Conservation (phyloP, 176 grass and related monocot species). For the Microstegium vimineum region DNA sequence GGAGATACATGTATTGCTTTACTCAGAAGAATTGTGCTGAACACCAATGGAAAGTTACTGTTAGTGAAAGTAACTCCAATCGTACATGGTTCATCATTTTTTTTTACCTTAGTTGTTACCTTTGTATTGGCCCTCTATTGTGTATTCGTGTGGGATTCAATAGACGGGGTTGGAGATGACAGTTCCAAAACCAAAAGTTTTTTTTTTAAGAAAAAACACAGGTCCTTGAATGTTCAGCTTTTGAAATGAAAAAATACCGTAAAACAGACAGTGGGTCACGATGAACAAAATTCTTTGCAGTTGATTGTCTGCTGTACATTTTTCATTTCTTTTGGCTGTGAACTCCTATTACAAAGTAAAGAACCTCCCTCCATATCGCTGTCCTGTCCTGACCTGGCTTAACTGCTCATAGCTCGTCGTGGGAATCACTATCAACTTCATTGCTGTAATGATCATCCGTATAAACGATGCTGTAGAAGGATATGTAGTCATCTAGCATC, state of each 20-base stretch:
- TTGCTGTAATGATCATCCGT: background rate
- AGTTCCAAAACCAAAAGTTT: background rate
- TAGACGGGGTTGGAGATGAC: background rate
- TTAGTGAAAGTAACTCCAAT: background rate
- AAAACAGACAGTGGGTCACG: background rate
- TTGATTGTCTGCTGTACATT: background rate
- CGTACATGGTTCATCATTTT: background rate
- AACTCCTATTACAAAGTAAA: background rate
- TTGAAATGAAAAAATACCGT: background rate
- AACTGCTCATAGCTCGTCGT: background rate
- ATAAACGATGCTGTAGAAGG: background rate
- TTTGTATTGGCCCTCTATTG: background rate
- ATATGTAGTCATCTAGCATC: background rate
- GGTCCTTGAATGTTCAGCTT: background rate
- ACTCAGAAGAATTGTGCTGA: slow-evolving; percentile 1
- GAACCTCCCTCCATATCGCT: background rate
- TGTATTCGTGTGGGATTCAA: background rate
- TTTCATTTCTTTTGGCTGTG: background rate
- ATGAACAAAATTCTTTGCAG: background rate
- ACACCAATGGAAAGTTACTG: background rate
- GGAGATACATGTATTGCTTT: slow-evolving; percentile 21
- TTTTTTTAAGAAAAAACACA: background rate
- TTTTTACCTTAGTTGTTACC: background rate
- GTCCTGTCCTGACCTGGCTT: background rate
- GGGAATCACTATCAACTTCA: background rate